A percentile compares a stretch with the other conserved stretches of the same genome.
These are phyloP conservation scores for Fusarium piperis DNA, from an alignment of 2,329 filamentous ascomycete species.

Conservation along the genomic window DNA sequence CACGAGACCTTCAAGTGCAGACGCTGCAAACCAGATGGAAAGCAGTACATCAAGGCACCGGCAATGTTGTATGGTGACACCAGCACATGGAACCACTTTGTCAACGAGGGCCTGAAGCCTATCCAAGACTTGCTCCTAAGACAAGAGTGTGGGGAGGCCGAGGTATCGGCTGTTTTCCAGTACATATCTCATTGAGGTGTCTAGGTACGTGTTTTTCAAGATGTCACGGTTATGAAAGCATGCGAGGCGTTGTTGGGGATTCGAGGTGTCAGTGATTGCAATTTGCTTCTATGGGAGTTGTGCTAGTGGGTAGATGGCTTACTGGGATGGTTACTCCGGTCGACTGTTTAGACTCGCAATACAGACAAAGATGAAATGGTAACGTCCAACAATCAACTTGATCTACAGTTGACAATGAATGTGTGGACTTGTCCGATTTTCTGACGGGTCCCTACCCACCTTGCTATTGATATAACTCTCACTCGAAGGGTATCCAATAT, in stretches of 20 bases:
- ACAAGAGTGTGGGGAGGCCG: conserved; percentile 81
- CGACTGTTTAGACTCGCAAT: neutral
- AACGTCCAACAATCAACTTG: no score
- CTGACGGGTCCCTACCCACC: no score
- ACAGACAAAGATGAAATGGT: neutral
- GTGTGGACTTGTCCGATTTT: neutral
- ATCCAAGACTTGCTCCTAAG: conserved; percentile 93
- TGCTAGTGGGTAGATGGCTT: neutral
- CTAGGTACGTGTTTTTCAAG: conserved; percentile 1
- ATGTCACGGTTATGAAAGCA: conserved; percentile 18
- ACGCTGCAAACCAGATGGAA: conserved; percentile 87
- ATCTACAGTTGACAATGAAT: neutral
- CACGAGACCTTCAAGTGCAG: conserved; percentile 99
- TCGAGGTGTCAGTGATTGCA: conserved; percentile 2
- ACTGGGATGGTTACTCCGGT: neutral
- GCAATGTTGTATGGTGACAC: conserved; percentile 98
- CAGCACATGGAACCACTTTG: conserved; percentile 99
- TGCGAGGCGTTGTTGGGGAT: conserved; percentile 23
- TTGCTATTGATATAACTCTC: no score
- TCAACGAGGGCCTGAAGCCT: conserved; percentile 78
- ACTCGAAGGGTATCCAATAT: no score
- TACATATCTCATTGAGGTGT: conserved; percentile 84
- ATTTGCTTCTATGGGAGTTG: conserved; percentile 17
- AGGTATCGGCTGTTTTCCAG: conserved; percentile 96
- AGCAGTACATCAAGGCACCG: conserved; percentile 87